phyloP scores from a whole-genome alignment of 208 protist genomes.

The Trypanosoma boissoni region DNA sequence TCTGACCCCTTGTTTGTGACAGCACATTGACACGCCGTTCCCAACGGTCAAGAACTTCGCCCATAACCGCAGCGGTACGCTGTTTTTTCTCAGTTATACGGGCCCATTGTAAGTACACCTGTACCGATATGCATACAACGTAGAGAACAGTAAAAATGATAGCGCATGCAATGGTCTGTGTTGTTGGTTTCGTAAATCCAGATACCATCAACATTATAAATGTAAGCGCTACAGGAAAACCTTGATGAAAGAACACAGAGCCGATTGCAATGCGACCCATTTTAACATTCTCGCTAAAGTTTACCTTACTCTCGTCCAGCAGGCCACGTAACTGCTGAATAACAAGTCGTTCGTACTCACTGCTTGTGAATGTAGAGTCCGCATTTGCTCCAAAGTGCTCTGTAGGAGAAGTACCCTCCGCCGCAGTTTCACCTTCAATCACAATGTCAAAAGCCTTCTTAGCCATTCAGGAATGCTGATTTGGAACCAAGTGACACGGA shows the following conservation, averaged over 20 bases:
- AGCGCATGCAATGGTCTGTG: slow-evolving; percentile 55
- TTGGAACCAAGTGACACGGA: too few relatives aligned
- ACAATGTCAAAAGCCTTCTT: not conserved
- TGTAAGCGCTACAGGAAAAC: slow-evolving; percentile 47
- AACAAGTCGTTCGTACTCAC: slow-evolving; percentile 64
- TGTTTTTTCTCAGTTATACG: slow-evolving; percentile 76
- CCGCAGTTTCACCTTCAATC: slow-evolving; percentile 2
- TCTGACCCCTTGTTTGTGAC: slow-evolving; percentile 36
- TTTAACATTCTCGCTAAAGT: slow-evolving; percentile 37
- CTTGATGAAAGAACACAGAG: slow-evolving; percentile 56
- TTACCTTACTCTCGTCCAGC: slow-evolving; percentile 36
- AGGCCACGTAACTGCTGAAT: slow-evolving; percentile 51
- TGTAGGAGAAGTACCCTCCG: not conserved
- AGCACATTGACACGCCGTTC: slow-evolving; percentile 48
- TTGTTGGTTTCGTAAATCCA: slow-evolving; percentile 44
- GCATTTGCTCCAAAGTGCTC: not conserved
- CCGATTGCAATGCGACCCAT: slow-evolving; percentile 37
- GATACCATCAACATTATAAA: slow-evolving; percentile 68
- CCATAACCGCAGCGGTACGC: slow-evolving; percentile 54
- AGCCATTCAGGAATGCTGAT: not conserved
- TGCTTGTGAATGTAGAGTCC: slow-evolving; percentile 47
- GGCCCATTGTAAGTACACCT: slow-evolving; percentile 75
- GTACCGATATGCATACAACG: slow-evolving; percentile 44
- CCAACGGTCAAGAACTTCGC: slow-evolving; percentile 62
- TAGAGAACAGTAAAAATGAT: slow-evolving; percentile 65